phyloP scores from a whole-genome alignment of 495 filamentous ascomycete genomes.

The Hypoxylon lienhwacheense region DNA sequence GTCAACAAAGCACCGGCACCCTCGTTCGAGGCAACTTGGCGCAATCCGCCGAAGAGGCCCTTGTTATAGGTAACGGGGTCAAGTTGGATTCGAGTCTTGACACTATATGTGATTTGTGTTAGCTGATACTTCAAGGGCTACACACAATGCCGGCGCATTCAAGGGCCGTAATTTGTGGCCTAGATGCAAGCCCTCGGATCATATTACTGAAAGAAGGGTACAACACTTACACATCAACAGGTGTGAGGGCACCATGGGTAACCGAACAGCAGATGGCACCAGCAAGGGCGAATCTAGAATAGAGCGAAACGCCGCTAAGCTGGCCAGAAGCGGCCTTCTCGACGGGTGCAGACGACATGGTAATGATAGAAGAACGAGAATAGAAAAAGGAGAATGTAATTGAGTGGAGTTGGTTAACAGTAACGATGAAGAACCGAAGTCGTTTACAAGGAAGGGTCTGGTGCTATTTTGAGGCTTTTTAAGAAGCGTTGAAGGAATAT shows the following conservation, averaged over 20 bases:
- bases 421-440: conserved; percentile 32
- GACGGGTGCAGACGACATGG: conserved; percentile 28
- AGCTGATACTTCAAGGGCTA: conserved; percentile 19
- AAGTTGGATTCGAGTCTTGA: conserved; percentile 94
- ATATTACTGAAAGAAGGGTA: not conserved
- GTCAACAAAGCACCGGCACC: conserved; percentile 88
- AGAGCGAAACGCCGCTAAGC: conserved; percentile 59
- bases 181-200: not conserved
- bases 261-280: conserved; percentile 93
- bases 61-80: conserved; percentile 88
- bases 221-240: conserved; percentile 89
- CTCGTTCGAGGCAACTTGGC: conserved; percentile 79
- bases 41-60: conserved; percentile 84
- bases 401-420: conserved; percentile 39
- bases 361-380: conserved; percentile 31
- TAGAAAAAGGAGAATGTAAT: conserved; percentile 32
- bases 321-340: conserved; percentile 44
- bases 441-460: conserved; percentile 14
- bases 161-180: not conserved
- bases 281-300: conserved; percentile 87
- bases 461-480: conserved; percentile 34
- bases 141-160: not conserved
- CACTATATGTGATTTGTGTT: conserved; percentile 53
- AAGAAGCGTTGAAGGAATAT: conserved; percentile 7
- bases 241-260: conserved; percentile 89